Evolutionary conservation across 208 protist genomes (phyloP), one percentile per base, ranked within the genome.

Genomic region (Trypanosoma caninum): DNA sequence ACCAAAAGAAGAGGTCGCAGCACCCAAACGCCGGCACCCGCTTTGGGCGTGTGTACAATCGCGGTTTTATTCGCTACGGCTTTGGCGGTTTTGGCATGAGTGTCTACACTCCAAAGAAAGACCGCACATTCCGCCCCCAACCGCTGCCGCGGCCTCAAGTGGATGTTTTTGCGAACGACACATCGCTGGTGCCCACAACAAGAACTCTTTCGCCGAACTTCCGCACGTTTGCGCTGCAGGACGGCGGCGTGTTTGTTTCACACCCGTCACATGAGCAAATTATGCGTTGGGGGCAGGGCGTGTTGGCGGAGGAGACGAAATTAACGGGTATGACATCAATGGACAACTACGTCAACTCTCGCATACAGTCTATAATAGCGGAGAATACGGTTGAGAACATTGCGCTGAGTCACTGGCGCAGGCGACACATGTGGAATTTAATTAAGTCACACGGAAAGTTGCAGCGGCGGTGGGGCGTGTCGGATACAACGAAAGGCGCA

Each of bases 61-160:
- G 84, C 16, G 83, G 84, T 52, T 94, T 94, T 64, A 76, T 91
- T 41, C 84, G 84, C 25, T 94, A 91, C 68, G 84, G 84, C 44
- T 94, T 94, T 54, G 84, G 84, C n/a, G 88, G 88, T 33, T 94
- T 87, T 57, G 88, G 88, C n/a, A 91, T 91, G 75, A 89, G 81
- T 56, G 80, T 87, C n/a, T 94, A 91, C 82, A 80, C 74, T 27
- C 53, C 82, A 0, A 89, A 88, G 71, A 94, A 94, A 74, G 72
- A 94, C 40, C 84, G 88, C 69, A 54, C 54, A 42, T 91, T 94
- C 57, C 46, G 57, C 22, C 70, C 82, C 8, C 52, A 67, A 64
- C 71, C 72, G 27, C 41, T 74, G 8, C 53, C 51, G 16, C 27
- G 51, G 7, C 67, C 50, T 2, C 44, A 51, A 16, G 22, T 35